Base-by-base conservation (phyloP, 495 filamentous ascomycete genomes). In the Neohortaea acidophila region DNA sequence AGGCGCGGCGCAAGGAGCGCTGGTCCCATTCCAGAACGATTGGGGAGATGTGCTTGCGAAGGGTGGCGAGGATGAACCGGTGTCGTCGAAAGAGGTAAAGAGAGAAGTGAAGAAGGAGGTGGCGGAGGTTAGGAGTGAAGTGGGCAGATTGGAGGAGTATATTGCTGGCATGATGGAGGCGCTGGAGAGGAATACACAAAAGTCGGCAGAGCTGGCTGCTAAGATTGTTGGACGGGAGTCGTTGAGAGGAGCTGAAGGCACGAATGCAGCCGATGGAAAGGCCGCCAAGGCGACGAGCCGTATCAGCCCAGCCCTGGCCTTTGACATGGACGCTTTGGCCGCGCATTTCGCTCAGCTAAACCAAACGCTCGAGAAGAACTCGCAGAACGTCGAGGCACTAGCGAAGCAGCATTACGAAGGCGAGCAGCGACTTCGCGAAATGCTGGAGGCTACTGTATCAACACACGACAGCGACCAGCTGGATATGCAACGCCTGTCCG, bases 151-250 rank as follows among this genome's bases (percentile, higher is more conserved):
- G 26, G 45, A 48, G 27, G 35, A 44, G 37, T 24, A 44, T 23
- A 44, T 48, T 23, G 45, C 39, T 29, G 21, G 21, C 29, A 48
- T 48, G 40, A 48, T 44, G 41, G 40, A 35, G 28, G 45, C 45
- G 10, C 35, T 48, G 19, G 36, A 44, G 35, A 21, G 14, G 30
- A 48, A 48, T 24, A 44, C 45, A 1, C 36, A 43, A 19, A 43
- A 48, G 29, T 14, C 44, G 18, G 45, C 36, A 1, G 36, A 13
- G 9, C 32, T 48, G 20, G 35, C 45, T 1, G 14, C 22, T 18
- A 35, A 12, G 10, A n/a, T 2, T 7, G 18, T 7, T 15, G 2
- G 14, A 12, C 6, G 23, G 18, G 5, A 17, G 22, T 9, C 9
- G 17, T 27, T 29, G 10, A 27, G 21, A n/a, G n/a, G n/a, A n/a